These are phyloP conservation scores for Trichoderma guizhouense DNA, from an alignment of 2,329 filamentous ascomycete genomes.

Conservation along the genomic window DNA sequence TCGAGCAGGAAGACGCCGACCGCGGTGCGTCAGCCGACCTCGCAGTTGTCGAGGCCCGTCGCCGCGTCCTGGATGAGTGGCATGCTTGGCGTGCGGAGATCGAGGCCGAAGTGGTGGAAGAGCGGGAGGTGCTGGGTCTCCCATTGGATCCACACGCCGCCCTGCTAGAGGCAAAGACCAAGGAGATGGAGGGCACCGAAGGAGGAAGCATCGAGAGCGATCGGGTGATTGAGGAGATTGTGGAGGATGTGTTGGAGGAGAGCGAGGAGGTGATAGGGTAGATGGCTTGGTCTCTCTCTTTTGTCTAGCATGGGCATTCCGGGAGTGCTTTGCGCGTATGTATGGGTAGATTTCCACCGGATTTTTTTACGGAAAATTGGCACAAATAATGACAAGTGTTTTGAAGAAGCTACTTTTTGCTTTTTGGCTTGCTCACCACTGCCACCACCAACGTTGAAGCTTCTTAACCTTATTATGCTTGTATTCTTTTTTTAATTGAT, in stretches of 20 bases:
- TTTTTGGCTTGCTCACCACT: background rate
- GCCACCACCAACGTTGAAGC: background rate
- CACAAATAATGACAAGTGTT: conserved; percentile 31
- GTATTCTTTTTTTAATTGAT: background rate
- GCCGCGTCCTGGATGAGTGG: conserved; percentile 85
- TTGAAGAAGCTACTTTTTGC: background rate
- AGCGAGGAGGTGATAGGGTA: conserved; percentile 68
- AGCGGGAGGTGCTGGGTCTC: conserved; percentile 65
- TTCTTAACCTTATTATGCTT: background rate
- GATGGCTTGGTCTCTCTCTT: conserved; percentile 21
- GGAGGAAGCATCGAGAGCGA: conserved; percentile 61
- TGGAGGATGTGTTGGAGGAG: conserved; percentile 81
- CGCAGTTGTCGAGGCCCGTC: conserved; percentile 84
- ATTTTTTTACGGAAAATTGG: conserved; percentile 27
- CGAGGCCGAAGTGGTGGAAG: conserved; percentile 68
- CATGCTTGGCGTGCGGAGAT: conserved; percentile 73
- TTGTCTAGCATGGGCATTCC: conserved; percentile 28
- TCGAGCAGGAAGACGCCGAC: conserved; percentile 92
- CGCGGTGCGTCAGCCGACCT: conserved; percentile 91
- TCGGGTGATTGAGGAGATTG: conserved; percentile 81
- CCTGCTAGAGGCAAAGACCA: conserved; percentile 55
- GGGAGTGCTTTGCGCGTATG: conserved; percentile 16
- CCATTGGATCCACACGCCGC: conserved; percentile 62
- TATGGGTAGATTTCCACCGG: conserved; percentile 21
- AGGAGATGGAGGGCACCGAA: conserved; percentile 41